Evolutionary conservation across 495 filamentous ascomycete species (phyloP).

Genomic region (Trichocladium uniseriatum): DNA sequence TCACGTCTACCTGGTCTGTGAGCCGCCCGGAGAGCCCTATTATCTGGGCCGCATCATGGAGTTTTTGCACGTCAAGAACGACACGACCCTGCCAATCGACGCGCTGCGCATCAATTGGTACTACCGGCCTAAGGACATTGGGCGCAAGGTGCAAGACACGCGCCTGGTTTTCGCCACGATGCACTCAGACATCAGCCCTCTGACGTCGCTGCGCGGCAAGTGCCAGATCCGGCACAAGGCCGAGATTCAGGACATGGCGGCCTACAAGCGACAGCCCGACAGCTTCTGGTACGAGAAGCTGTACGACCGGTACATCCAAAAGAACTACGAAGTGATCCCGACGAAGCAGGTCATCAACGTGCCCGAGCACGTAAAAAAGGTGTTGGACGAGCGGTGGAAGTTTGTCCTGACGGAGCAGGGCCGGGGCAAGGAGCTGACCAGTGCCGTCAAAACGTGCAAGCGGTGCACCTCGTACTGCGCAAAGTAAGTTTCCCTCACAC

Average conservation of each 20-base stretch:
- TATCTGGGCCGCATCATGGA: constrained; percentile 98
- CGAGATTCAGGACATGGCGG: constrained; percentile 73
- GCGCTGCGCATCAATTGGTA: constrained; percentile 94
- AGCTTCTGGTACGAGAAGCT: constrained; percentile 96
- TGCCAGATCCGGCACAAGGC: constrained; percentile 79
- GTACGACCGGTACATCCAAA: constrained; percentile 96
- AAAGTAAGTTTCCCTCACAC: too few relatives aligned
- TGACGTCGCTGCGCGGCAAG: constrained; percentile 85
- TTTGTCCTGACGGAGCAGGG: constrained; percentile 88
- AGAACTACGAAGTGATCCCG: constrained; percentile 93
- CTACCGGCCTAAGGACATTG: constrained; percentile 92
- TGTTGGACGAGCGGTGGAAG: constrained; percentile 90
- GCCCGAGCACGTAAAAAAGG: constrained; percentile 83
- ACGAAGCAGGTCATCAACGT: constrained; percentile 92
- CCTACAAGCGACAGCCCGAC: constrained; percentile 74
- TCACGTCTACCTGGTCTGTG: constrained; percentile 93
- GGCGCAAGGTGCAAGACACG: constrained; percentile 79
- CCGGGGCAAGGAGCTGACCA: constrained; percentile 88
- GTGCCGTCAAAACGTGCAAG: constrained; percentile 94
- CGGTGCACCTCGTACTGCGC: constrained; percentile 83
- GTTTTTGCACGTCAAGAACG: constrained; percentile 74
- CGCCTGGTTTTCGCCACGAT: constrained; percentile 89
- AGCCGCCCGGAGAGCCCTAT: constrained; percentile 96
- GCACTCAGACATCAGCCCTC: constrained; percentile 93
- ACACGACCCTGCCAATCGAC: constrained; percentile 65